phyloP scores from a whole-genome alignment of 2,329 filamentous ascomycete species.

The Ceratocystis destructans region DNA sequence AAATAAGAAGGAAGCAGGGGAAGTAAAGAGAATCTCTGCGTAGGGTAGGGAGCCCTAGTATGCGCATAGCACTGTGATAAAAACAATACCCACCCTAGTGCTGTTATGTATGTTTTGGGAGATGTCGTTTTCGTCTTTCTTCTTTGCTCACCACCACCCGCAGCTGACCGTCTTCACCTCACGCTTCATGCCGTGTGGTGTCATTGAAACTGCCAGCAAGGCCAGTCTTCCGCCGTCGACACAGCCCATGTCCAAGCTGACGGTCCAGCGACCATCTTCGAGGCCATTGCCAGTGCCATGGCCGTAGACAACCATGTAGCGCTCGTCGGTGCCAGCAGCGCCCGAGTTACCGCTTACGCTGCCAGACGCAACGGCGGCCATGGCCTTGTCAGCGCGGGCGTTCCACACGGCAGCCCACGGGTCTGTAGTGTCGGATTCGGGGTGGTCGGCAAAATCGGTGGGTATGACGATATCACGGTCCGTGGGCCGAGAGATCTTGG shows the following conservation, averaged over 20 bases:
- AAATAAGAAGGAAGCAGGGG: neutral
- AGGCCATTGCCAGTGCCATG: slow-evolving; percentile 69
- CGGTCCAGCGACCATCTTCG: slow-evolving; percentile 48
- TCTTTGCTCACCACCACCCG: slow-evolving; percentile 13
- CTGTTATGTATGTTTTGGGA: neutral
- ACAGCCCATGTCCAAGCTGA: slow-evolving; percentile 77
- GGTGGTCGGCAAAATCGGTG: slow-evolving; percentile 36
- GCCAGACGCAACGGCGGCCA: neutral
- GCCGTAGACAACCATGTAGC: slow-evolving; percentile 67
- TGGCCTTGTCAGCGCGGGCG: slow-evolving; percentile 31
- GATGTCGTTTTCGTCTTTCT: neutral
- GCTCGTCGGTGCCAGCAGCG: slow-evolving; percentile 22
- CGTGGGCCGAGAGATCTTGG: slow-evolving; percentile 12
- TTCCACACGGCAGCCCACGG: slow-evolving; percentile 57
- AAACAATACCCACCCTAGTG: neutral
- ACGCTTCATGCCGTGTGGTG: slow-evolving; percentile 24
- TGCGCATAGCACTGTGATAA: too few relatives aligned
- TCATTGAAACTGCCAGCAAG: slow-evolving; percentile 57
- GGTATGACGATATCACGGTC: slow-evolving; percentile 28
- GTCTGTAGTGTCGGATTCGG: slow-evolving; percentile 36
- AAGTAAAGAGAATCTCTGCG: too few relatives aligned
- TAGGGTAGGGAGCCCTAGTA: too few relatives aligned
- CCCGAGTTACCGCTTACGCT: slow-evolving; percentile 4
- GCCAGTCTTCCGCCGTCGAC: slow-evolving; percentile 61
- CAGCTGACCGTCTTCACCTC: slow-evolving; percentile 28